Evolutionary conservation across 176 grass and related monocot species (phyloP).

Genomic region (Ananas comosus): DNA sequence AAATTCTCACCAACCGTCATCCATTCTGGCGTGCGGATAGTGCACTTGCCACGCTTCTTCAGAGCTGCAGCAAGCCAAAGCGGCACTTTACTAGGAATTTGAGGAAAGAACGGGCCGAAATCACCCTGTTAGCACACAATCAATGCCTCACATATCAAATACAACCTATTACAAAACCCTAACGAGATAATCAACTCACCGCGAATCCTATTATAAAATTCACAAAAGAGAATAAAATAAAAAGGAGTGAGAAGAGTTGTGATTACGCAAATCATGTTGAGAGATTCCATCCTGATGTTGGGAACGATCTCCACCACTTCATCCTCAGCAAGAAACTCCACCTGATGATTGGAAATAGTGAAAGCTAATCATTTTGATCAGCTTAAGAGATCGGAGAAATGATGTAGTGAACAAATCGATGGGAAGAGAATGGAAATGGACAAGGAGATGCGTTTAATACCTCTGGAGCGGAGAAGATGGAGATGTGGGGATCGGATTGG

Average conservation of each 20-base stretch:
- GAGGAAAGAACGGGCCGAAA: slow-evolving; percentile 67
- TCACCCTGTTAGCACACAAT: slow-evolving; percentile 32
- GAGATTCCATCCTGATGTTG: slow-evolving; percentile 74
- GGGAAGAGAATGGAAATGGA: neutral
- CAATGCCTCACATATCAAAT: neutral
- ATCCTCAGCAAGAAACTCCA: slow-evolving; percentile 83
- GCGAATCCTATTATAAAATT: neutral
- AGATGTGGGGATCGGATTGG: slow-evolving; percentile 60
- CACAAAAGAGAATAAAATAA: neutral
- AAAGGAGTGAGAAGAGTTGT: slow-evolving; percentile 1
- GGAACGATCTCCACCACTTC: slow-evolving; percentile 66
- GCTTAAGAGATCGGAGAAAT: neutral
- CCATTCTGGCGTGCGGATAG: slow-evolving; percentile 55
- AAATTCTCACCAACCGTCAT: slow-evolving; percentile 67
- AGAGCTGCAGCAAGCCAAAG: slow-evolving; percentile 64
- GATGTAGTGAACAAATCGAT: neutral
- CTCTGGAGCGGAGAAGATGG: slow-evolving; percentile 73
- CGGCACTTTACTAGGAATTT: slow-evolving; percentile 73
- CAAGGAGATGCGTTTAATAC: slow-evolving; percentile 16
- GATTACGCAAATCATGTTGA: slow-evolving; percentile 80
- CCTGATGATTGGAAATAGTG: slow-evolving; percentile 21
- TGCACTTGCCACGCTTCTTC: slow-evolving; percentile 67
- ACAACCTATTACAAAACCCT: neutral
- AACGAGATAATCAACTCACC: neutral
- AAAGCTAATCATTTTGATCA: neutral